phyloP scores from a whole-genome alignment of 2,329 filamentous ascomycete genomes.

The Daldinia sp. region DNA sequence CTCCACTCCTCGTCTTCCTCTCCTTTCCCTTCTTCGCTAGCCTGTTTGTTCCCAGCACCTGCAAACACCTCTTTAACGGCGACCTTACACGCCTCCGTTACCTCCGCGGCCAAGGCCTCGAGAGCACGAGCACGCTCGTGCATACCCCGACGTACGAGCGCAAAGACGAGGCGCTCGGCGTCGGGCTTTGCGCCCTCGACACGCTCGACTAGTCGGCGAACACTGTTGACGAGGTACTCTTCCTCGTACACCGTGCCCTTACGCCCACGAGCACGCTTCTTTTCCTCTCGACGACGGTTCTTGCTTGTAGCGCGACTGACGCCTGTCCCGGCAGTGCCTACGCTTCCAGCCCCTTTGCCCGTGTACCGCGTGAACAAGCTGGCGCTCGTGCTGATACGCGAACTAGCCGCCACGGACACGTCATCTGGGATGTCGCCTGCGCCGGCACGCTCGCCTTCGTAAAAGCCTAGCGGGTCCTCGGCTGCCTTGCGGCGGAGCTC shows the following conservation, averaged over 20 bases:
- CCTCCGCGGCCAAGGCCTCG: conserved; percentile 76
- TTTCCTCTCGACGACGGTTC: conserved; percentile 88
- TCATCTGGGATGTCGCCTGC: conserved; percentile 86
- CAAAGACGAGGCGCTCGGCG: conserved; percentile 76
- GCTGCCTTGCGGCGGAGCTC: conserved; percentile 84
- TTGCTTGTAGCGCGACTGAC: conserved; percentile 83
- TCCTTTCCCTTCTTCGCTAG: conserved; percentile 37
- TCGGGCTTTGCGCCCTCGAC: conserved; percentile 78
- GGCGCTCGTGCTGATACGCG: conserved; percentile 81
- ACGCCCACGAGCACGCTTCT: conserved; percentile 92
- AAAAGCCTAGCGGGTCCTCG: conserved; percentile 88
- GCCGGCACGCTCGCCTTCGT: conserved; percentile 74
- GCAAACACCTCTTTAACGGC: conserved; percentile 77
- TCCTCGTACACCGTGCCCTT: conserved; percentile 99
- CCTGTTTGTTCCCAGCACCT: conserved; percentile 32
- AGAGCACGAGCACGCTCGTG: conserved; percentile 83
- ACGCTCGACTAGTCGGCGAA: conserved; percentile 82
- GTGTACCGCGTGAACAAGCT: conserved; percentile 95
- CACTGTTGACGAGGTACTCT: conserved; percentile 91
- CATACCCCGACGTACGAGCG: conserved; percentile 82
- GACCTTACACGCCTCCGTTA: conserved; percentile 72
- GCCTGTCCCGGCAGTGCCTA: conserved; percentile 74
- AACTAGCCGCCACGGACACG: conserved; percentile 84
- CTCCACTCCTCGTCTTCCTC: conserved; percentile 45
- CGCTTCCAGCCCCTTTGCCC: conserved; percentile 66